phyloP scores from a whole-genome alignment of 192 early-diverging fungal genomes.

The Chytriomyces confervae region DNA sequence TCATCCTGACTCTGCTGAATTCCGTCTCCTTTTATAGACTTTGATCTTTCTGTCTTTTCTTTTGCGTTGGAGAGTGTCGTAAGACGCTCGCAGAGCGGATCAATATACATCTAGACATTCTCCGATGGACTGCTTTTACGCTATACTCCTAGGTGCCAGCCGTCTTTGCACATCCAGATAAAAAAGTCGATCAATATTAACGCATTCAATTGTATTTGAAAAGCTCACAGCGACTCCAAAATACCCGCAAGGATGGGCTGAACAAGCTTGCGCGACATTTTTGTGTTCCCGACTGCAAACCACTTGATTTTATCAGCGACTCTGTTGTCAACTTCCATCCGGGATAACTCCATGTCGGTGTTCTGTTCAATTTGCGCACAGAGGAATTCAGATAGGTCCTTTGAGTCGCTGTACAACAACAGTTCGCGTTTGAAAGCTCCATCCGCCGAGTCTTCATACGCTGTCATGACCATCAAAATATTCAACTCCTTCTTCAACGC shows the following conservation, averaged over 20 bases:
- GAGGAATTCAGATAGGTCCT: background rate
- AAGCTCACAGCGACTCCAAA: conserved; percentile 55
- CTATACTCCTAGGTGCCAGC: background rate
- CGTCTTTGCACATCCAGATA: background rate
- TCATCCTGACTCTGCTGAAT: background rate
- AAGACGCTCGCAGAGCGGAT: no score
- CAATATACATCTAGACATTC: background rate
- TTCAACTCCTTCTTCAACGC: conserved; percentile 54
- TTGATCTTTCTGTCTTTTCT: no score
- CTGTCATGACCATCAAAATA: conserved; percentile 61
- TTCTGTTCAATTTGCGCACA: conserved; percentile 13
- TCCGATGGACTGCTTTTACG: background rate
- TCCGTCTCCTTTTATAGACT: background rate
- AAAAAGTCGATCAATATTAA: background rate
- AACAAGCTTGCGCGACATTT: conserved; percentile 67
- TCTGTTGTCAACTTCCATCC: background rate
- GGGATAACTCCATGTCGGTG: background rate
- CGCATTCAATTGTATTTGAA: background rate
- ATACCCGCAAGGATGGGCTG: conserved; percentile 67
- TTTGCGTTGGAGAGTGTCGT: no score
- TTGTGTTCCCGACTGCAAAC: conserved; percentile 61
- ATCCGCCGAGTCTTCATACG: conserved; percentile 52
- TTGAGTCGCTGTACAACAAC: conserved; percentile 46
- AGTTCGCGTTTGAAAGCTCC: conserved; percentile 69
- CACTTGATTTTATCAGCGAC: conserved; percentile 20